A percentile compares a stretch with the other conserved stretches of the same genome.
Conservation (phyloP, 805 yeast species). For the Candida germanica region DNA sequence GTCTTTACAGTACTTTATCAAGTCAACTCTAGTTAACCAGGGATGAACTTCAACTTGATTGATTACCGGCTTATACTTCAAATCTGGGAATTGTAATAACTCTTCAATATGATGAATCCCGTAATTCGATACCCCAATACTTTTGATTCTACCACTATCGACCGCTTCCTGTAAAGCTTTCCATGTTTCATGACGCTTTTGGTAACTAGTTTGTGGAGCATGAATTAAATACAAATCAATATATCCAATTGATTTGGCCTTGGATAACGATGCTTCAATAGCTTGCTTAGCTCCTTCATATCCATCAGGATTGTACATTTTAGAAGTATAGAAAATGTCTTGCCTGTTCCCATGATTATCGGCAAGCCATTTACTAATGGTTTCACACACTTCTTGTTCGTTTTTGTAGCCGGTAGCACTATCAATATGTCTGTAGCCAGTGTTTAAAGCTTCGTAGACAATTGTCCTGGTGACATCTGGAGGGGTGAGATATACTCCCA, state of each 20-base stretch:
- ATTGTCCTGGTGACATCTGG: conserved; percentile 2
- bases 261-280: conserved; percentile 26
- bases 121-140: conserved; percentile 37
- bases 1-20: conserved; percentile 47
- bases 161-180: conserved; percentile 75
- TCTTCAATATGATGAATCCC: conserved; percentile 24
- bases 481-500: conserved; percentile 13
- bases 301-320: conserved; percentile 29
- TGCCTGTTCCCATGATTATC: conserved; percentile 17
- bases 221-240: conserved; percentile 46
- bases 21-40: conserved; percentile 67
- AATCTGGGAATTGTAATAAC: conserved; percentile 21
- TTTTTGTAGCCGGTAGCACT: conserved; percentile 68
- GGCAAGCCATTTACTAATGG: conserved; percentile 43
- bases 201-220: conserved; percentile 45
- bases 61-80: conserved; percentile 28
- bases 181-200: conserved; percentile 54
- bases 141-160: conserved; percentile 45
- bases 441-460: conserved; percentile 45
- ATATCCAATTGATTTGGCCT: conserved; percentile 32
- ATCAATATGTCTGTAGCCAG: conserved; percentile 75
- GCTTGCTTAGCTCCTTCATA: conserved; percentile 33
- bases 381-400: conserved; percentile 59
- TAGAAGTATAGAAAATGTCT: conserved; percentile 38
- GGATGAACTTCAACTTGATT: conserved; percentile 37